These are phyloP conservation scores for Sporothrix phasma DNA, from an alignment of 2,329 filamentous ascomycete species.

Conservation along the genomic window DNA sequence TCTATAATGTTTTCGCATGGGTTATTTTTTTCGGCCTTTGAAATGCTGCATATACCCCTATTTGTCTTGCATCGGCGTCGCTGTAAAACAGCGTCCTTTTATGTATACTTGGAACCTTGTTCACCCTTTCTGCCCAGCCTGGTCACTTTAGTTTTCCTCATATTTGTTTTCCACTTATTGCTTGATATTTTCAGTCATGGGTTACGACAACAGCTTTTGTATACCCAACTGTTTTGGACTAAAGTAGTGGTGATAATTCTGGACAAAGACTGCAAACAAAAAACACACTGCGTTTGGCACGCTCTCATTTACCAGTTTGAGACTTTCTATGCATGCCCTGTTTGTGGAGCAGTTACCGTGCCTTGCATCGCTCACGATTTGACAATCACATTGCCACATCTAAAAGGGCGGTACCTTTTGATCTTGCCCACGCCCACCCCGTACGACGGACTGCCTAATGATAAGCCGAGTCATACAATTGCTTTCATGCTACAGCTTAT, in stretches of 20 bases:
- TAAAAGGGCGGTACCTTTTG: too few species aligned
- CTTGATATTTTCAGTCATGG: background rate
- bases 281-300: background rate
- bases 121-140: background rate
- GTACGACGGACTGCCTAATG: background rate
- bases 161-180: background rate
- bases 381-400: background rate
- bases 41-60: conserved; percentile 4
- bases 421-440: background rate
- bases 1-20: background rate
- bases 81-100: background rate
- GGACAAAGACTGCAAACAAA: background rate
- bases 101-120: background rate
- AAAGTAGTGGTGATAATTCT: background rate
- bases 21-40: background rate
- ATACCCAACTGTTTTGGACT: background rate
- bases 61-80: background rate
- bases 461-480: background rate
- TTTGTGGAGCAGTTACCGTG: background rate
- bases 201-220: too few species aligned
- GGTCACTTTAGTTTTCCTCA: background rate
- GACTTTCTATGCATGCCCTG: background rate
- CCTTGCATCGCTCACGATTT: background rate
- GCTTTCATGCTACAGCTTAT: background rate
- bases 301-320: background rate